phyloP scores from a whole-genome alignment of 2,329 filamentous ascomycete genomes.

The Lecanicillium sp. region DNA sequence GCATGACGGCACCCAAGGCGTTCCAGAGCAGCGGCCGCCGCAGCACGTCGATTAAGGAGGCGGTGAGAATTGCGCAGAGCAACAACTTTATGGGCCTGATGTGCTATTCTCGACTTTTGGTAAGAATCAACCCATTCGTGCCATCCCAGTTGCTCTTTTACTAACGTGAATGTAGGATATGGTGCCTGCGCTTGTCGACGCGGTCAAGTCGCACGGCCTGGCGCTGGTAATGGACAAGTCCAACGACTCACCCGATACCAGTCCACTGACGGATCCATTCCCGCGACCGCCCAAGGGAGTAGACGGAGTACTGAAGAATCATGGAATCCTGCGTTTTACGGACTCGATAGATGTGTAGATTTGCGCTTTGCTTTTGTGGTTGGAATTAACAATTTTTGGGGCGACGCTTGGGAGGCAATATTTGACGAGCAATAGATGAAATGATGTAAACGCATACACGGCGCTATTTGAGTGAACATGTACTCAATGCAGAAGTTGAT shows the following conservation, averaged over 20 bases:
- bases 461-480: too few species aligned
- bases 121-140: conserved; percentile 28
- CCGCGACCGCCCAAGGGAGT: conserved; percentile 68
- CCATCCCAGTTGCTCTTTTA: conserved; percentile 7
- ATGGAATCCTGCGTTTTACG: conserved; percentile 87
- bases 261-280: conserved; percentile 40
- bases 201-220: conserved; percentile 89
- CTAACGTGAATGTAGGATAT: conserved; percentile 57
- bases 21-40: conserved; percentile 56
- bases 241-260: conserved; percentile 39
- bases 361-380: not conserved
- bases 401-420: not conserved
- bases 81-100: conserved; percentile 99
- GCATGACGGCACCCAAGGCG: conserved; percentile 27
- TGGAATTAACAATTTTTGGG: too few species aligned
- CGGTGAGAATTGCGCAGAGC: conserved; percentile 82
- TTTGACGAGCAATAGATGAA: not conserved
- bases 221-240: conserved; percentile 87
- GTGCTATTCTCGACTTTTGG: conserved; percentile 78
- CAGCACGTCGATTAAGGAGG: conserved; percentile 86
- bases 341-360: conserved; percentile 70
- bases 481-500: too few species aligned
- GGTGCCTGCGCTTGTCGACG: conserved; percentile 84
- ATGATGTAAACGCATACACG: too few species aligned
- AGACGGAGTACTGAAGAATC: conserved; percentile 77